A percentile compares a stretch with the other conserved stretches of the same genome.
Evolutionary conservation across 352 stramenopile genomes (phyloP).

Genomic region (Phytophthora aleatoria): DNA sequence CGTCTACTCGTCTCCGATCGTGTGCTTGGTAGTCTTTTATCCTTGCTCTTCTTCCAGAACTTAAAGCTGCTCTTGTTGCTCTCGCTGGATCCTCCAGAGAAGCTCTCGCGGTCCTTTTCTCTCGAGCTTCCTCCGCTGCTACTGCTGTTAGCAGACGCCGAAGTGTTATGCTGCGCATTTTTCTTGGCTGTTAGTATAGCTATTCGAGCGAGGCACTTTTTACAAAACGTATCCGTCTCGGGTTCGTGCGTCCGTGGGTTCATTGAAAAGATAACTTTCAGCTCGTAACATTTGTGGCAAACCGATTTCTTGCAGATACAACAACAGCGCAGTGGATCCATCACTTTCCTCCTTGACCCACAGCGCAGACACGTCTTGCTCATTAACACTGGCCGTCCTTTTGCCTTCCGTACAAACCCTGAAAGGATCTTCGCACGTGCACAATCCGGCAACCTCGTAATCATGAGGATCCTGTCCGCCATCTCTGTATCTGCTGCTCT

Average conservation of each 20-base stretch:
- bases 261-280: constrained; percentile 43
- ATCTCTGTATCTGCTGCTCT: constrained; percentile 42
- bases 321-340: constrained; percentile 42
- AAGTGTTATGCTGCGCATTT: constrained; percentile 17
- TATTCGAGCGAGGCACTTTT: constrained; percentile 43
- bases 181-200: constrained; percentile 28
- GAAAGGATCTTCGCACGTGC: constrained; percentile 50
- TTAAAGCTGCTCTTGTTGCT: constrained; percentile 19
- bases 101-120: constrained; percentile 20
- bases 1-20: constrained; percentile 7
- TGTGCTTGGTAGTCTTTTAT: constrained; percentile 2
- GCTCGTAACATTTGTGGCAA: constrained; percentile 40
- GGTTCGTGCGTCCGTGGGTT: constrained; percentile 34
- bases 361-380: constrained; percentile 57
- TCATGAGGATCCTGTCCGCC: constrained; percentile 45
- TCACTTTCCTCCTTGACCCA: constrained; percentile 29
- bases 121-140: constrained; percentile 25
- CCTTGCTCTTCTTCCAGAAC: constrained; percentile 34
- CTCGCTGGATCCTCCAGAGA: constrained; percentile 21
- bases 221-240: constrained; percentile 48
- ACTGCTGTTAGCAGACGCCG: constrained; percentile 14
- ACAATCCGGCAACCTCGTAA: constrained; percentile 36
- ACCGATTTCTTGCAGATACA: constrained; percentile 59
- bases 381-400: constrained; percentile 35
- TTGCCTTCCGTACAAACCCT: constrained; percentile 41